Percentiles rank a stretch among this genome's conserved stretches.
phyloP scores from a whole-genome alignment of 345 rosid species.

The Psidium friedrichsthalianum region DNA sequence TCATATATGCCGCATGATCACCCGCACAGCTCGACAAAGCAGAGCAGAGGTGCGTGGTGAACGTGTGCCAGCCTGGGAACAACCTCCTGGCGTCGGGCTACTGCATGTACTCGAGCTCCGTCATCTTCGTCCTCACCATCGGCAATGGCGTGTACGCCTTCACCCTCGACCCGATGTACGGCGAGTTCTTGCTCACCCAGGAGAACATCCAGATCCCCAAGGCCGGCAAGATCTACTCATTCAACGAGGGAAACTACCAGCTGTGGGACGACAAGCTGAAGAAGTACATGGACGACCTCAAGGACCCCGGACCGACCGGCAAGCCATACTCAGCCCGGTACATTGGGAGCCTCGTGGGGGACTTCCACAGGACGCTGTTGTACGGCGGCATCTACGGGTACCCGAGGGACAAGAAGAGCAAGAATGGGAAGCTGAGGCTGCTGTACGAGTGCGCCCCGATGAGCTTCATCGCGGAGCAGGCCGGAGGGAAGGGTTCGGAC shows the following conservation, averaged over 20 bases:
- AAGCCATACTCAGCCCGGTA: slow-evolving; percentile 93
- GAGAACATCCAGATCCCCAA: slow-evolving; percentile 73
- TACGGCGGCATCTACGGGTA: slow-evolving; percentile 95
- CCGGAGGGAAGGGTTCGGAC: slow-evolving; percentile 97
- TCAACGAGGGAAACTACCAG: slow-evolving; percentile 92
- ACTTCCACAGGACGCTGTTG: slow-evolving; percentile 74
- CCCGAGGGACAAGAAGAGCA: slow-evolving; percentile 86
- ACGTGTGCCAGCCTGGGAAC: slow-evolving; percentile 90
- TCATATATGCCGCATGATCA: background rate
- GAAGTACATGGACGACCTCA: slow-evolving; percentile 86
- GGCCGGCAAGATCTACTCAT: slow-evolving; percentile 74
- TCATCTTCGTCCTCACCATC: slow-evolving; percentile 72
- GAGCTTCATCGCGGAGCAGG: slow-evolving; percentile 95
- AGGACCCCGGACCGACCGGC: slow-evolving; percentile 79
- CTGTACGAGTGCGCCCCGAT: slow-evolving; percentile 93
- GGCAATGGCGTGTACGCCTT: slow-evolving; percentile 79
- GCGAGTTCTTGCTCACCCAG: slow-evolving; percentile 88
- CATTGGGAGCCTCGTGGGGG: slow-evolving; percentile 94
- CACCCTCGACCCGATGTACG: slow-evolving; percentile 92
- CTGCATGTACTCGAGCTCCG: slow-evolving; percentile 93
- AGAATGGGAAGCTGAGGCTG: slow-evolving; percentile 89
- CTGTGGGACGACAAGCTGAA: slow-evolving; percentile 85
- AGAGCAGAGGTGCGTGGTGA: slow-evolving; percentile 61
- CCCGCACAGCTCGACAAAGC: slow-evolving; percentile 36
- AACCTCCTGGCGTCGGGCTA: slow-evolving; percentile 92